These are phyloP conservation scores for Xylogone sp. DNA, from an alignment of 2,329 filamentous ascomycete genomes.

Conservation along the genomic window DNA sequence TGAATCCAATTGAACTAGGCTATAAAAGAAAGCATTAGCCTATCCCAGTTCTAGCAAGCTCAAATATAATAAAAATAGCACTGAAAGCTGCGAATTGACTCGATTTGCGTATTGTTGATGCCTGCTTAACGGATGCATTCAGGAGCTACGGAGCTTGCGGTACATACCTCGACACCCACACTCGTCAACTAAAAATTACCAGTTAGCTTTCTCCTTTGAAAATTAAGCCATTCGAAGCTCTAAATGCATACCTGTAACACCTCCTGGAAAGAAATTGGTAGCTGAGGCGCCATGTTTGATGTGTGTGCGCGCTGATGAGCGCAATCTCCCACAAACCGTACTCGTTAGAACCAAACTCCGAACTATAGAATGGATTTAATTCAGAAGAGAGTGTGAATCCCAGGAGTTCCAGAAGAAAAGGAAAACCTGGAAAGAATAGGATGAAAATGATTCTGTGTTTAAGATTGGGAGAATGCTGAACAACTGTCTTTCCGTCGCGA, in stretches of 20 bases:
- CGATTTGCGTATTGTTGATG: conserved; percentile 10
- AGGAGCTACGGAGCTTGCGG: conserved; percentile 13
- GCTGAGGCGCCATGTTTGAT: conserved; percentile 44
- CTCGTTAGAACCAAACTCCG: not conserved
- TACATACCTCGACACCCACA: conserved; percentile 49
- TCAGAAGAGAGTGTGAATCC: not conserved
- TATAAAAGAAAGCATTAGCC: conserved; percentile 36
- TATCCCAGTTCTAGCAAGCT: conserved; percentile 1
- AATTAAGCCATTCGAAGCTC: conserved; percentile 78
- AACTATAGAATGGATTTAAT: not conserved
- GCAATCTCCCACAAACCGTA: not conserved
- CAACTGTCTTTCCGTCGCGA: not conserved
- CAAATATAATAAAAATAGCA: conserved; percentile 1
- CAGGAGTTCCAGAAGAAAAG: not conserved
- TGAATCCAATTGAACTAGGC: conserved; percentile 76
- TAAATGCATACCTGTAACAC: conserved; percentile 82
- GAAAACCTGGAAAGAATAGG: not conserved
- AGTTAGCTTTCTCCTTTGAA: conserved; percentile 51
- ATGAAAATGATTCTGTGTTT: not conserved
- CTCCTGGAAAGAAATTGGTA: conserved; percentile 93
- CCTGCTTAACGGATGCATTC: conserved; percentile 13
- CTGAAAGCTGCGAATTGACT: not conserved
- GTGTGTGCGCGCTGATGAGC: not conserved
- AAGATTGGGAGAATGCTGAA: not conserved
- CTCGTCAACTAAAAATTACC: conserved; percentile 42